Percentiles rank a stretch among this genome's conserved stretches.
Conservation (phyloP, 768 basidiomycete genomes). For the Amanita rubescens region DNA sequence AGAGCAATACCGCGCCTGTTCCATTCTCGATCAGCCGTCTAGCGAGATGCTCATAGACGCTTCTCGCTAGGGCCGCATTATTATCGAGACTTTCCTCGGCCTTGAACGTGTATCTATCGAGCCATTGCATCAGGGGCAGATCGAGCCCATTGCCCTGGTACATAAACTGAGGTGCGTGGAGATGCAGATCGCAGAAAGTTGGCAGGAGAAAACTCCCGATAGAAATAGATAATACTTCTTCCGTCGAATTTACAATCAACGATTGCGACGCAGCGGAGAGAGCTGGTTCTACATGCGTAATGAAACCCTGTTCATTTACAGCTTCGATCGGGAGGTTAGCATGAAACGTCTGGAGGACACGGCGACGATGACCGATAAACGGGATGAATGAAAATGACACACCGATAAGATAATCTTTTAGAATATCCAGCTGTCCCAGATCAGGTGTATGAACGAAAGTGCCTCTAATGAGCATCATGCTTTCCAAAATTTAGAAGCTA, state of each 20-base stretch:
- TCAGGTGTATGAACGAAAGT: conserved; percentile 51
- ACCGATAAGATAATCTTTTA: conserved; percentile 52
- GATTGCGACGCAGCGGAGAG: conserved; percentile 24
- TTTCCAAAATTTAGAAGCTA: not conserved
- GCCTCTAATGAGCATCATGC: conserved; percentile 24
- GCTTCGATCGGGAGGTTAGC: conserved; percentile 11
- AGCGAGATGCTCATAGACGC: conserved; percentile 64
- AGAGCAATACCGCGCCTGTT: conserved; percentile 70
- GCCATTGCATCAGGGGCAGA: conserved; percentile 79
- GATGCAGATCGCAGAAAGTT: conserved; percentile 75
- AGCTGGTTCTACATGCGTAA: conserved; percentile 40
- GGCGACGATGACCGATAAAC: not conserved
- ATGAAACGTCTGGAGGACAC: not conserved
- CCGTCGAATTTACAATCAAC: conserved; percentile 15
- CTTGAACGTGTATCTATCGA: conserved; percentile 73
- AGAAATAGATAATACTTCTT: conserved; percentile 28
- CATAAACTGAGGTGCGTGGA: conserved; percentile 86
- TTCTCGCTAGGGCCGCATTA: conserved; percentile 49
- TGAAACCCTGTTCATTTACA: conserved; percentile 37
- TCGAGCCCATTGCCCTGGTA: conserved; percentile 86
- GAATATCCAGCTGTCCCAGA: conserved; percentile 46
- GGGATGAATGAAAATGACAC: conserved; percentile 5
- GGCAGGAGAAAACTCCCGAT: conserved; percentile 65
- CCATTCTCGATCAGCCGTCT: conserved; percentile 62
- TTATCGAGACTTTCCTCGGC: conserved; percentile 72